These are phyloP conservation scores for Linnemannia schmuckeri DNA, from an alignment of 192 early-diverging fungal species.

Conservation along the genomic window DNA sequence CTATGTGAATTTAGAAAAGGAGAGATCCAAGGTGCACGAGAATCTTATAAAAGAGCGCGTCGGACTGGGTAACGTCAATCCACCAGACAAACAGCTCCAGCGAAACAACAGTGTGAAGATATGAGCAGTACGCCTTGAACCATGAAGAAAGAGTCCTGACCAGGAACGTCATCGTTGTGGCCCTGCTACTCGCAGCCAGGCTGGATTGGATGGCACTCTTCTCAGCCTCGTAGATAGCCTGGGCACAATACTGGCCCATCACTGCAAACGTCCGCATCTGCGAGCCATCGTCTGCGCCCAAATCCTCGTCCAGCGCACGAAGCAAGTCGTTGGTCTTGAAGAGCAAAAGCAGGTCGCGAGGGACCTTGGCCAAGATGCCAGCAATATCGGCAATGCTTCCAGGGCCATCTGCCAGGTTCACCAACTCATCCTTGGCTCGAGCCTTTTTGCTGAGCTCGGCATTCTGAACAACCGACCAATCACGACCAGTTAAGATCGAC, in stretches of 20 bases:
- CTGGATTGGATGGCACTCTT: conserved; percentile 1
- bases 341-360: conserved; percentile 86
- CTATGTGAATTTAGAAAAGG: not conserved
- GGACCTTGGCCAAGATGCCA: conserved; percentile 85
- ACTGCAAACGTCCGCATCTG: conserved; percentile 58
- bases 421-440: conserved; percentile 43
- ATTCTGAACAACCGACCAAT: conserved; percentile 73
- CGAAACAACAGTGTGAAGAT: conserved; percentile 24
- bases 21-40: conserved; percentile 11
- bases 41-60: conserved; percentile 12
- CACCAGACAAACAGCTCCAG: conserved; percentile 51
- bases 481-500: conserved; percentile 87
- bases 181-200: not conserved
- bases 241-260: conserved; percentile 54
- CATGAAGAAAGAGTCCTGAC: conserved; percentile 21
- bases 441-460: conserved; percentile 66
- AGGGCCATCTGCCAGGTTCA: conserved; percentile 51
- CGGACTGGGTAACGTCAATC: conserved; percentile 42
- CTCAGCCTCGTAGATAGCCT: conserved; percentile 46
- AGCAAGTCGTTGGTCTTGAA: conserved; percentile 95
- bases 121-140: conserved; percentile 35
- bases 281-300: conserved; percentile 55
- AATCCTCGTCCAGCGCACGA: conserved; percentile 73
- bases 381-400: conserved; percentile 72
- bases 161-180: conserved; percentile 9